Evolutionary conservation across 2,329 filamentous ascomycete genomes (phyloP).

Genomic region (Aspergillus hiratsukae): DNA sequence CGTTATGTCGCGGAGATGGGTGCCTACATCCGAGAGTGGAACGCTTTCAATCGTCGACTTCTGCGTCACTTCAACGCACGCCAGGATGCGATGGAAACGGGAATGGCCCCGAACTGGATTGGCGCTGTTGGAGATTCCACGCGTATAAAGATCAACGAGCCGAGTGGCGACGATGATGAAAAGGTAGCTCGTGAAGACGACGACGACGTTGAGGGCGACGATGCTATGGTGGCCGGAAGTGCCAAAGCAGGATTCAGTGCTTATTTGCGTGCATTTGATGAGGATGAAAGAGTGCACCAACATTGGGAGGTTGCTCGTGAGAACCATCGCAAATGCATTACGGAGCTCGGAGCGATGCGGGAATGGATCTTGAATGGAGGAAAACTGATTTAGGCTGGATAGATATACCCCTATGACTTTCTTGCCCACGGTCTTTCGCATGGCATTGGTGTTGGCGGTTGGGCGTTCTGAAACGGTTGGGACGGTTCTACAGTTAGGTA

Average conservation of each 20-base stretch:
- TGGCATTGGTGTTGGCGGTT: constrained; percentile 1
- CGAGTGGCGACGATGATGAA: constrained; percentile 19
- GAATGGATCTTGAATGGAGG: constrained; percentile 35
- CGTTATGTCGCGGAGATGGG: constrained; percentile 52
- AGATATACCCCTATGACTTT: background rate
- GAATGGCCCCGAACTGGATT: constrained; percentile 47
- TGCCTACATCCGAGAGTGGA: constrained; percentile 54
- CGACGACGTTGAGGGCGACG: constrained; percentile 23
- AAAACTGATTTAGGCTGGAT: constrained; percentile 18
- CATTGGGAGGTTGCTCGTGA: constrained; percentile 48
- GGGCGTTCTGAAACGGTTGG: background rate
- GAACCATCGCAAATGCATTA: constrained; percentile 40
- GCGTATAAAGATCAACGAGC: constrained; percentile 25
- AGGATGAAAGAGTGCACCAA: constrained; percentile 42
- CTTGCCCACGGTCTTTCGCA: background rate
- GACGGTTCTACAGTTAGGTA: background rate
- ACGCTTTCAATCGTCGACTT: constrained; percentile 52
- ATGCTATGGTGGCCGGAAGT: constrained; percentile 25
- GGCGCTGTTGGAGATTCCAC: constrained; percentile 47
- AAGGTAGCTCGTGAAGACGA: constrained; percentile 11
- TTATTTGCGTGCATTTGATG: constrained; percentile 43
- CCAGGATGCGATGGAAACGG: constrained; percentile 45
- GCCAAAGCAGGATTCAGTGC: constrained; percentile 40
- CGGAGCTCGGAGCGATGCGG: constrained; percentile 37
- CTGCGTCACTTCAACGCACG: constrained; percentile 53